Base-by-base conservation (phyloP, 352 stramenopile genomes). In the Globisporangium radiosum region DNA sequence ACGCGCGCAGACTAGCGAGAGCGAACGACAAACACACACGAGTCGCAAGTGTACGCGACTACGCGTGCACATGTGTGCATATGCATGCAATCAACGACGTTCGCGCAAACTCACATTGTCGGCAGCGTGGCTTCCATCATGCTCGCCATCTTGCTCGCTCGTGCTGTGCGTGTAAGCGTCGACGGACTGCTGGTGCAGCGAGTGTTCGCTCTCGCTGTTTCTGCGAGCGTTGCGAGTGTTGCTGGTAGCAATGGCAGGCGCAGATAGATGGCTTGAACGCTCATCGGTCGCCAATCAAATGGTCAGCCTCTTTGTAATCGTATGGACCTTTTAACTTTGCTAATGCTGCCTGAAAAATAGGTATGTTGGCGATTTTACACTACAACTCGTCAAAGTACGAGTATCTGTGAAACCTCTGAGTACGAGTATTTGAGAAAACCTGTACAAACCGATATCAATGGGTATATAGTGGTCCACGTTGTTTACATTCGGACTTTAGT, bases 51-150 rank as follows among this genome's bases (percentile, higher is more conserved):
- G 42, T 2, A 14, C 42, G 42, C 42, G 14, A 14, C 7, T 15
- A 14, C 42, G 11, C 42, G 7, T 15, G 42, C 42, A 10, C 11
- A 5, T 14, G 42, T 15, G 4, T 45, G 42, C 42, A 45, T 19
- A 17, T 48, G 44, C 11, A 17, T 48, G 44, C 5, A n/a, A 17
- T 8, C 14, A 17, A 13, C 14, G 44, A 6, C 40, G 25, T 19
- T 40, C 47, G 36, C 48, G 54, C 36, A 53, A 10, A 65, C 75
- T 63, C 65, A 92, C 83, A 92, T 92, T 42, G 68, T 91, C 14
- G 83, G 83, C 69, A 92, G 71, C 54, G 85, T 73, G 57, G 69
- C 75, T 68, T 82, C 63, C 69, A 82, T 75, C 78, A 88, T 88
- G 61, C 66, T 88, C 59, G 65, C 62, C 70, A 75, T 81, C 5